Conservation (phyloP, 2,329 filamentous ascomycete genomes). For the Epichloe amarillans region DNA sequence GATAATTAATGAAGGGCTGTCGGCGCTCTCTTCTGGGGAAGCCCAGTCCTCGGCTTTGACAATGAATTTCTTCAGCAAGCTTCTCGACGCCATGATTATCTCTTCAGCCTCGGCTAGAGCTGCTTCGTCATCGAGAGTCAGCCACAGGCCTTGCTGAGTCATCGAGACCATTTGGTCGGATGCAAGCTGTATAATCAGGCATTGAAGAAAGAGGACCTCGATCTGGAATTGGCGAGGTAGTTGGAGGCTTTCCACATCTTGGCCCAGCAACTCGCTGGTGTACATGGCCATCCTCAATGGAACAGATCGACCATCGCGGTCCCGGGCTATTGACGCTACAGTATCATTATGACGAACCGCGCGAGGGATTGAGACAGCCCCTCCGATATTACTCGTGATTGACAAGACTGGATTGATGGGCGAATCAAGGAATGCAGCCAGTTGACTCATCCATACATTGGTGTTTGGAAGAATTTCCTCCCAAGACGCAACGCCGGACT, state of each 20-base stretch:
- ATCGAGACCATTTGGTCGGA: conserved; percentile 39
- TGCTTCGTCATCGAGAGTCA: conserved; percentile 22
- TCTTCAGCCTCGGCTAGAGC: conserved; percentile 27
- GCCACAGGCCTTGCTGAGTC: conserved; percentile 34
- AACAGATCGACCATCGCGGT: conserved; percentile 56
- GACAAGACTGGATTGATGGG: conserved; percentile 51
- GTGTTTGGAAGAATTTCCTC: conserved; percentile 49
- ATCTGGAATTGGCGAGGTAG: conserved; percentile 27
- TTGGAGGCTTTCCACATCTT: conserved; percentile 23
- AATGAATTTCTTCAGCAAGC: conserved; percentile 21
- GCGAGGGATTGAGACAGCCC: conserved; percentile 47
- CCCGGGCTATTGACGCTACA: conserved; percentile 32
- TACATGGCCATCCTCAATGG: conserved; percentile 67
- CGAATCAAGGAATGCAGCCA: conserved; percentile 39
- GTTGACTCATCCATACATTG: conserved; percentile 50
- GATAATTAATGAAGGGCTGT: conserved; percentile 23
- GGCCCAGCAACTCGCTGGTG: conserved; percentile 41
- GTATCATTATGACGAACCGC: background rate
- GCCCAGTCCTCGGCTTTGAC: conserved; percentile 25
- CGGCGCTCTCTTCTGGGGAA: conserved; percentile 14
- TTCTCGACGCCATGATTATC: conserved; percentile 28
- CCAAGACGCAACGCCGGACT: conserved; percentile 13
- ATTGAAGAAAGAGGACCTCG: conserved; percentile 40
- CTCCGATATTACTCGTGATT: conserved; percentile 59
- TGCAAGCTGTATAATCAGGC: conserved; percentile 35